Conservation (phyloP, 2,329 filamentous ascomycete genomes). For the Colletotrichum orchidophilum region DNA sequence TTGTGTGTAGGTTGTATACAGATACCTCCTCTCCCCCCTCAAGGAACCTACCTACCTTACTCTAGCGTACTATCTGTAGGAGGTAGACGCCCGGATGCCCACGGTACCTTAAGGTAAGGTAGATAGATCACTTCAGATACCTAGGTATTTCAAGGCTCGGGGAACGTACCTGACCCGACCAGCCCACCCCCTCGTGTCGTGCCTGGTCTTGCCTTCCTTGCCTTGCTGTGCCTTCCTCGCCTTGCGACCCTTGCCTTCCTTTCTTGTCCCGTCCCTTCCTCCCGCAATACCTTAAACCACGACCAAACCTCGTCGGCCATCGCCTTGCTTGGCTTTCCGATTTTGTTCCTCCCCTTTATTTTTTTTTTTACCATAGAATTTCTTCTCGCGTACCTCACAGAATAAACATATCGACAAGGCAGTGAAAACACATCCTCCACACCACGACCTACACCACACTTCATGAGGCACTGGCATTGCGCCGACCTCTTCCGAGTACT, state of each 20-base stretch:
- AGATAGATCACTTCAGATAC: constrained; percentile 4
- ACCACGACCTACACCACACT: not conserved
- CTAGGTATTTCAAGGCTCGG: not conserved
- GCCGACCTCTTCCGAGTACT: constrained; percentile 24
- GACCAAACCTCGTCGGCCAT: constrained; percentile 5
- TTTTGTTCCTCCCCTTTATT: not conserved
- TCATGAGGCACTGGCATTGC: constrained; percentile 24
- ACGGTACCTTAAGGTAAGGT: no score
- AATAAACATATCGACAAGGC: not conserved
- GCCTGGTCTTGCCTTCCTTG: constrained; percentile 16
- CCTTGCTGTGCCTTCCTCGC: constrained; percentile 12
- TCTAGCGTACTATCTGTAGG: no score
- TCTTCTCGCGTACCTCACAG: not conserved
- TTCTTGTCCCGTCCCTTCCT: constrained; percentile 32
- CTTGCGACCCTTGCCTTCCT: constrained; percentile 22
- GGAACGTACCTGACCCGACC: constrained; percentile 2
- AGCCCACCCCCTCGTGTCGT: constrained; percentile 21
- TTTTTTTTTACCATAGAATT: constrained; percentile 4
- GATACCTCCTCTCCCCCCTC: not conserved
- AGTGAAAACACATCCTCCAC: not conserved
- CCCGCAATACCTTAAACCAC: constrained; percentile 32
- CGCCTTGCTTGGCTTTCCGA: not conserved
- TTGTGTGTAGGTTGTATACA: not conserved
- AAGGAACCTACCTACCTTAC: no score
- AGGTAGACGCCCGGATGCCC: no score